Evolutionary conservation across 169 alveolate genomes (phyloP).

Genomic region (Blepharisma undulans): DNA sequence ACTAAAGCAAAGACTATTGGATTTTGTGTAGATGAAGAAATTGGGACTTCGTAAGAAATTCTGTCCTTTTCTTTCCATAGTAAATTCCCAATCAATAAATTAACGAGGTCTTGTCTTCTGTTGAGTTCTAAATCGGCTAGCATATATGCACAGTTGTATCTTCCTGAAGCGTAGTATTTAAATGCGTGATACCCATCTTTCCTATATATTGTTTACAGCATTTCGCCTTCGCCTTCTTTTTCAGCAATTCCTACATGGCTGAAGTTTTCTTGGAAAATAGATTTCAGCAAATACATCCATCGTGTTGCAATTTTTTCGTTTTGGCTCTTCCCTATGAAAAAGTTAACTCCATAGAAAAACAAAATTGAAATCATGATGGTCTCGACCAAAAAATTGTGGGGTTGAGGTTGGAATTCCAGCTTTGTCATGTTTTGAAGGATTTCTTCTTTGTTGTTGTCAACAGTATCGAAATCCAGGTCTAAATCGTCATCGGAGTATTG

Average conservation of each 20-base stretch:
- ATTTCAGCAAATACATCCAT: neutral
- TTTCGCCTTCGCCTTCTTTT: slow-evolving; percentile 36
- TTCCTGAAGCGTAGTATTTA: slow-evolving; percentile 16
- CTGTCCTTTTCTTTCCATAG: slow-evolving; percentile 15
- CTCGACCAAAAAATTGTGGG: neutral
- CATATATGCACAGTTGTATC: slow-evolving; percentile 11
- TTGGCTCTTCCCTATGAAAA: neutral
- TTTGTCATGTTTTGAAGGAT: neutral
- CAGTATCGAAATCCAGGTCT: neutral
- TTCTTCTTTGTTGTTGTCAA: neutral
- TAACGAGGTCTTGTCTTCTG: slow-evolving; percentile 20
- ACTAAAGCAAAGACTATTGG: neutral
- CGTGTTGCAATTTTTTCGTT: slow-evolving; percentile 13
- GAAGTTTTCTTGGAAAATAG: slow-evolving; percentile 20
- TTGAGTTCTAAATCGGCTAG: slow-evolving; percentile 2
- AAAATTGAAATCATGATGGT: neutral
- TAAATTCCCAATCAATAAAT: neutral
- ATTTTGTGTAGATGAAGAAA: neutral
- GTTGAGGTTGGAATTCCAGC: neutral
- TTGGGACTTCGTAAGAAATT: slow-evolving; percentile 15
- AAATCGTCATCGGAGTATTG: neutral
- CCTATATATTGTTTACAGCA: neutral
- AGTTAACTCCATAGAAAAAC: neutral
- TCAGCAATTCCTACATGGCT: slow-evolving; percentile 17
- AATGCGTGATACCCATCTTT: slow-evolving; percentile 28